phyloP scores from a whole-genome alignment of 768 basidiomycete species.

The Termitomyces titanicus region DNA sequence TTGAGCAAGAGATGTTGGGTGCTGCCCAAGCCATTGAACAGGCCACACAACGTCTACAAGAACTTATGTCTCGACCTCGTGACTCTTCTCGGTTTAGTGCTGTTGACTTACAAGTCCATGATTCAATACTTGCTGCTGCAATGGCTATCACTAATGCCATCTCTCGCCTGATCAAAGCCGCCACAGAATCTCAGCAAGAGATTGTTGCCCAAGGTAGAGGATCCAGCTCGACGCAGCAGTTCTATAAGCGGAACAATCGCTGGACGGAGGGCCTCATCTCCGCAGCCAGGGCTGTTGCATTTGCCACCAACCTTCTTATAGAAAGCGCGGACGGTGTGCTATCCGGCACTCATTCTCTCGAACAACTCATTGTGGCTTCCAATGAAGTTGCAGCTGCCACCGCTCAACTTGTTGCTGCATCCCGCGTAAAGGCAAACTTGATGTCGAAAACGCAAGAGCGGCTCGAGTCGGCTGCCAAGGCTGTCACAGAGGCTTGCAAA shows the following conservation, averaged over 20 bases:
- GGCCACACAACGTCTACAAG: slow-evolving; percentile 86
- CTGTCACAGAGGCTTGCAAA: slow-evolving; percentile 96
- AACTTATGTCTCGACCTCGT: slow-evolving; percentile 87
- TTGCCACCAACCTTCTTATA: slow-evolving; percentile 92
- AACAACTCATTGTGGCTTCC: slow-evolving; percentile 99
- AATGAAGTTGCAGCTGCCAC: slow-evolving; percentile 98
- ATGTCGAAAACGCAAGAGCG: slow-evolving; percentile 99
- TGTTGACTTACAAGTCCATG: slow-evolving; percentile 94
- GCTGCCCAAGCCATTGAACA: slow-evolving; percentile 92
- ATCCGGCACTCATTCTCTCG: slow-evolving; percentile 93
- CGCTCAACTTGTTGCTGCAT: slow-evolving; percentile 97
- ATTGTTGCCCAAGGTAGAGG: slow-evolving; percentile 96
- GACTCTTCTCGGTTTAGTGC: slow-evolving; percentile 86
- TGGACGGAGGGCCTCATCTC: slow-evolving; percentile 99
- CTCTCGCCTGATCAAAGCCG: slow-evolving; percentile 90
- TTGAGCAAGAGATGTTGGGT: slow-evolving; percentile 93
- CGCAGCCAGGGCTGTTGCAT: slow-evolving; percentile 96
- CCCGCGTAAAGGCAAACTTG: slow-evolving; percentile 94
- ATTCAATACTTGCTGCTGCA: slow-evolving; percentile 91
- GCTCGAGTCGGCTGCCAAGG: slow-evolving; percentile 94
- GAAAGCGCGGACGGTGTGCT: slow-evolving; percentile 98
- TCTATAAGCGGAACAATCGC: slow-evolving; percentile 99
- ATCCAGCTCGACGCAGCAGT: slow-evolving; percentile 88
- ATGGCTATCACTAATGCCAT: slow-evolving; percentile 96
- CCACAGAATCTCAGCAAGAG: slow-evolving; percentile 97